Evolutionary conservation across 1,139 yeast genomes (phyloP), one percentile per base, ranked within the genome.

Genomic region (Lizanozyma gosingica): DNA sequence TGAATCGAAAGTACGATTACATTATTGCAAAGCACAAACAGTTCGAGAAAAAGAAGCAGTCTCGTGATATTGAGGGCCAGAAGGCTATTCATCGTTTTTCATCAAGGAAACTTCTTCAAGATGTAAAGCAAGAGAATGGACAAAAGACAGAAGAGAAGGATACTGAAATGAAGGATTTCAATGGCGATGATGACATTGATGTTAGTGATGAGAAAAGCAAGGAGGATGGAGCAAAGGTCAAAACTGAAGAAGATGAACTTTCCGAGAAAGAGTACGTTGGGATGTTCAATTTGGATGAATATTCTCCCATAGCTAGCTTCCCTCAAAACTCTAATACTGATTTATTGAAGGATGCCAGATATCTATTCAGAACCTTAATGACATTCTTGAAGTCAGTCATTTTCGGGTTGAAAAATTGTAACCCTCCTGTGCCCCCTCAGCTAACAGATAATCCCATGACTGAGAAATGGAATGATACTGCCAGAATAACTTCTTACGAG

Each of bases 381-480:
- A 83, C 92, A 4, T 94, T 92, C 54, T 66, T 92, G 53, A 88
- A 92, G 55, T 86, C 97, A 0, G 86, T 90, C 37, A 83, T 92
- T 51, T 87, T 83, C 60, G 96, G 96, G 1, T 69, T 94, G 49
- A 88, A 88, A 55, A 81, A 81, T 43, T 88, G 95, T 56, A 92
- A 90, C 54, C 95, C 97, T 1, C 85, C 94, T 2, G 84, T 92
- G 0, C 81, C 80, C 3, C 71, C 73, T 6, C 74, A 68, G 44
- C 73, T 74, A 14, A 52, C 65, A 4, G 54, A 56, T 18, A 33
- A 33, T 33, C 16, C 16, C 16, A 51, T 48, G 18, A 73, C 79
- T 47, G 75, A 68, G 40, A 68, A 67, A 49, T 92, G 97, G 97
- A 81, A 84, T 47, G 94, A 87, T 47, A 76, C 85, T 14, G 95